Evolutionary conservation across 1,284 basidiomycete genomes (phyloP), one percentile per base, ranked within the genome.

Genomic region (Blastosporella zonata): DNA sequence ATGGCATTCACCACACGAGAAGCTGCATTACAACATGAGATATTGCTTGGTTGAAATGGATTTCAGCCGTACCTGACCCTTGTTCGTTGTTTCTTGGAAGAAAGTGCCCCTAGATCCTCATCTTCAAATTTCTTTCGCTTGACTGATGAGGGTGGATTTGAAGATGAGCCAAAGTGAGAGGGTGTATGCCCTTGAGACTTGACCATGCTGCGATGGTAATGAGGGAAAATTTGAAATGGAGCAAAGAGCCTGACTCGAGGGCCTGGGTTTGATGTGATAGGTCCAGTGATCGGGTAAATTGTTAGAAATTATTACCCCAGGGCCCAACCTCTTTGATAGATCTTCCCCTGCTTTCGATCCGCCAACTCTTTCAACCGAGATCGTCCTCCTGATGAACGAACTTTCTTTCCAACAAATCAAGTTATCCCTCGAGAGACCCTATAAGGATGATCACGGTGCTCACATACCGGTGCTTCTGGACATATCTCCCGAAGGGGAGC

Each of bases 1-100:
- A 70, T 90, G 88, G 55, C 88, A 90, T 69, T 90, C 87, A 28
- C 87, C 87, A 52, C 87, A 90, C n/a, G 87, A 90, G 57, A 89
- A 90, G 64, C 88, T 90, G 59, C 40, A 36, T 43, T 36, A 47
- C 45, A 39, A 53, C 38, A 25, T 43, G 22, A 45, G 53, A 18
- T 36, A 39, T 55, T 45, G 33, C 48, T 15, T 18, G 46, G 49
- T 56, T 47, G 36, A 49, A 55, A 49, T n/a, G 17, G 17, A 44
- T 35, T 38, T 38, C 18, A 52, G 18, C 34, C 68, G 54, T 65
- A 80, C 87, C 87, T 90, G 58, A 90, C 87, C 68, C 87, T 74
- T 23, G 83, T 87, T 51, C 87, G 71, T 49, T 84, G 72, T 66
- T 85, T 90, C 72, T 89, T 90, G 15, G 74, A 66, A 22, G 72